Base-by-base conservation (phyloP, 441 rosid genomes). In the Adansonia gregorii region DNA sequence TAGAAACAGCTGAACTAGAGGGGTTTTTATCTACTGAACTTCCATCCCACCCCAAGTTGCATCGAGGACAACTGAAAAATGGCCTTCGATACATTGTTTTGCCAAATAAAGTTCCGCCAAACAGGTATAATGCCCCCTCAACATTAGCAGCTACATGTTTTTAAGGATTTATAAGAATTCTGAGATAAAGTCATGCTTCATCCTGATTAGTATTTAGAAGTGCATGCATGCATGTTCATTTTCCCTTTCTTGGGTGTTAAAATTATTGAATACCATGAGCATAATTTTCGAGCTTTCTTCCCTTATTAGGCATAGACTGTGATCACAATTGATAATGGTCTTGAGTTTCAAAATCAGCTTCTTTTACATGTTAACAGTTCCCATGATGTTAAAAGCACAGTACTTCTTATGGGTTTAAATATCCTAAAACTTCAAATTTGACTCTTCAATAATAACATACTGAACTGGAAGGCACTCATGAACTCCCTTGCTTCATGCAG, bases 61-160 rank as follows among this genome's bases (percentile, higher is more conserved):
- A 83, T 76, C 83, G 97, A 66, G 99, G 98, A 70, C 92, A 92
- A 72, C 74, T 94, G 90, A 88, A 87, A 85, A 97, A 94, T 85
- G 99, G 99, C 77, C 99, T 97, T 56, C 94, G 92, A 6, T 97
- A 94, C 87, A 95, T 97, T 82, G 90, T 97, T 74, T 86, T 97
- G 79, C 98, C 98, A 1, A 97, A 97, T 83, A 93, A 94, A 87
- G 95, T 97, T 86, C 99, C 99, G 35, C 93, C 92, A 75, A 92
- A 88, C 89, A 94, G 99, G 99, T 94, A 85, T 67, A 46, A 31
- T 76, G 55, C 74, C 74, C 54, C 59, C 67, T 35, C 11, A 67
- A 22, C 73, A 43, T 68, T 71, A 51, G 75, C 63, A 63, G 39
- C 70, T 6, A 35, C 6, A 54, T 76, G 72, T 56, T 74, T 67